A percentile compares a stretch with the other conserved stretches of the same genome.
phyloP scores from a whole-genome alignment of 129 eudicot genomes.

The Flaveria bidentis region DNA sequence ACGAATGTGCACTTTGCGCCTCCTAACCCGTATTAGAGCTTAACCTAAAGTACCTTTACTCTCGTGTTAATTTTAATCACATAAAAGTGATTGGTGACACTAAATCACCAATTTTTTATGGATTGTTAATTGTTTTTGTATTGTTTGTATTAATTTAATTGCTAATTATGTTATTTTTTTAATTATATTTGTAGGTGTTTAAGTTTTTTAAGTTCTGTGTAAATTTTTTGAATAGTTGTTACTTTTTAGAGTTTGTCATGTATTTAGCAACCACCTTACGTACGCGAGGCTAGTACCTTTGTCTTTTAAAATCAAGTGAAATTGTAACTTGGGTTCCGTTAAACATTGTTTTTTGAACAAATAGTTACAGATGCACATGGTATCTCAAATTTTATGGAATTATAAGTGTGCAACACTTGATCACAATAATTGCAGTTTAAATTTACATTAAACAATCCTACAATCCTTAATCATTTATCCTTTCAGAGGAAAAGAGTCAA shows the following conservation, averaged over 20 bases:
- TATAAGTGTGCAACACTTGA: slow-evolving; percentile 22
- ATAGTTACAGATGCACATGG: not conserved
- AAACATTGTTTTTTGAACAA: slow-evolving; percentile 13
- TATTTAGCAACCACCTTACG: not conserved
- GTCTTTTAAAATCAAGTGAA: not conserved
- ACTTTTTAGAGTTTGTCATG: not conserved
- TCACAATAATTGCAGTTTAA: not conserved
- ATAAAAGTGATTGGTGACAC: not conserved
- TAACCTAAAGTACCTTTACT: not conserved
- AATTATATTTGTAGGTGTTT: not conserved
- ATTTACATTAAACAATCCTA: slow-evolving; percentile 1
- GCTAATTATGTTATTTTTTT: not conserved
- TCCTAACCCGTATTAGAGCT: not conserved
- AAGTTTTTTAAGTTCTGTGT: not conserved
- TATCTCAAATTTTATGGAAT: not conserved
- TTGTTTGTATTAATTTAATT: not conserved
- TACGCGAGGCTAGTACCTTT: not conserved
- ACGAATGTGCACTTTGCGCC: not conserved
- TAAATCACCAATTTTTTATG: not conserved
- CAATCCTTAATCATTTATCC: not conserved
- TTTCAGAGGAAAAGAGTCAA: not conserved
- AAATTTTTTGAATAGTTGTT: not conserved
- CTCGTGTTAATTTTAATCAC: not conserved
- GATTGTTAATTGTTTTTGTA: not conserved
- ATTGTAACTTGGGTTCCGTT: not conserved